Base-by-base conservation (phyloP, 2,329 filamentous ascomycete genomes). In the Clarireedia hainanense region DNA sequence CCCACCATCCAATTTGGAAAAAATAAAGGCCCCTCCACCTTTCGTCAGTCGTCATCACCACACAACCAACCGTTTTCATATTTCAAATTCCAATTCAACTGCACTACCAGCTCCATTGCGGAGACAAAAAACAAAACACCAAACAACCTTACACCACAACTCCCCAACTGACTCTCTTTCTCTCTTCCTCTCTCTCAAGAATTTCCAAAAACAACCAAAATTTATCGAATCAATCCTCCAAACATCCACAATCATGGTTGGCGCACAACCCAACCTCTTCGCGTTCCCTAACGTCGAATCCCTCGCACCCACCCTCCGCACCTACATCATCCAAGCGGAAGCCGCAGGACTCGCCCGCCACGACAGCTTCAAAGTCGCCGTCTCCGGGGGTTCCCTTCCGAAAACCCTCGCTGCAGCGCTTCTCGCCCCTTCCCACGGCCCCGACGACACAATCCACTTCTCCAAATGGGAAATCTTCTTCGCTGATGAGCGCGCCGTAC, bases 391-490 rank as follows among this genome's bases (percentile, higher is more conserved):
- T 65, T 96, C 91, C 15, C 83, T 99, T 47, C 94, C 94, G 56
- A 86, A 90, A 68, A 89, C 86, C 14, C 85, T 99, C 43, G 90
- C 91, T 47, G 83, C 89, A 71, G 91, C 91, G 9, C 83, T 97
- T 10, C 82, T 97, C 26, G 69, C 81, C 20, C 64, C 74, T 68
- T 68, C 72, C 23, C 75, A 73, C 9, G 68, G 73, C 43, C 57
- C 65, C 6, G 64, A 85, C 56, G 88, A 91, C 68, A 79, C 75
- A 4, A 74, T 91, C 63, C 78, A 87, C 66, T 96, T 95, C 73
- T 77, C 80, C 70, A 90, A 89, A 72, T 99, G 94, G 94, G 89
- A 97, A 68, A 89, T 99, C 69, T 99, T 97, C 80, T 97, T 96
- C 73, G 92, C 92, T 69, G 94, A 99, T 71, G 94, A 99, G 79